phyloP scores from a whole-genome alignment of 495 filamentous ascomycete species.

The Apodospora peruviana region DNA sequence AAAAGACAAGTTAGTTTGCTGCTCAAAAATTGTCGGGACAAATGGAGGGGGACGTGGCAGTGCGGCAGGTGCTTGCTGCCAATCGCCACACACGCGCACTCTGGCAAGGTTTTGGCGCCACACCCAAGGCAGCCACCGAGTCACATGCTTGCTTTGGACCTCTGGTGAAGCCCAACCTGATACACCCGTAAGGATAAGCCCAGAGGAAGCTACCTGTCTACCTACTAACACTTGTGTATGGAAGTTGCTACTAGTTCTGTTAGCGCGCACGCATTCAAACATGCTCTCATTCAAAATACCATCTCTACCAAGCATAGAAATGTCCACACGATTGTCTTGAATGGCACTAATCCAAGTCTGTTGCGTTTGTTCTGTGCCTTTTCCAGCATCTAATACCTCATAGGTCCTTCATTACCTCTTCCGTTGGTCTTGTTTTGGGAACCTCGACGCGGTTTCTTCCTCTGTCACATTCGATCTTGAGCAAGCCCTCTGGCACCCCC shows the following conservation, averaged over 20 bases:
- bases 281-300: no score
- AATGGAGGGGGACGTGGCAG: slow-evolving; percentile 11
- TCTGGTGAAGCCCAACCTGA: no score
- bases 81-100: slow-evolving; percentile 4
- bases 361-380: background rate
- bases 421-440: slow-evolving; percentile 4
- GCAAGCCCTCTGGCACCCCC: slow-evolving; percentile 1
- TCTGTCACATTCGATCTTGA: slow-evolving; percentile 9
- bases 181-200: no score
- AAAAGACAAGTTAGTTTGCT: slow-evolving; percentile 6
- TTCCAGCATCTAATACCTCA: background rate
- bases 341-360: background rate
- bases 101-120: no score
- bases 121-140: no score
- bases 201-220: no score
- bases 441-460: slow-evolving; percentile 4
- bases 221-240: no score
- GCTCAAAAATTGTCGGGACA: slow-evolving; percentile 10
- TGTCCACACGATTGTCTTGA: no score
- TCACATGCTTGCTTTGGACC: no score
- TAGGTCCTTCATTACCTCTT: background rate
- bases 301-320: no score
- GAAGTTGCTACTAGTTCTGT: no score
- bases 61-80: slow-evolving; percentile 17
- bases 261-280: no score